A percentile compares a stretch with the other conserved stretches of the same genome.
These are phyloP conservation scores for Priceomyces fermenticarens DNA, from an alignment of 805 yeast genomes.

Conservation along the genomic window DNA sequence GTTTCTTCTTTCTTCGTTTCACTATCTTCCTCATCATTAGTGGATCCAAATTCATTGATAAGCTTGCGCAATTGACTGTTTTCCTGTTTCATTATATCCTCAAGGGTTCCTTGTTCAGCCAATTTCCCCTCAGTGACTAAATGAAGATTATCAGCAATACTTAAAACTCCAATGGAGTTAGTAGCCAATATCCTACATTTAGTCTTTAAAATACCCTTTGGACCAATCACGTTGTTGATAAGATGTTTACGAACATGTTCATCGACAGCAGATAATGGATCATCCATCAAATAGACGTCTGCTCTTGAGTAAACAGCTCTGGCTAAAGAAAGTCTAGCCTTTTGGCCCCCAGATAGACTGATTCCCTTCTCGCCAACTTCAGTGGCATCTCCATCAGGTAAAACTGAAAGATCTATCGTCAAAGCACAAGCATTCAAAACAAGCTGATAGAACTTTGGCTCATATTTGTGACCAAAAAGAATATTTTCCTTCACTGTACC, in stretches of 20 bases:
- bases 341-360: conserved; percentile 95
- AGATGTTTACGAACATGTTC: conserved; percentile 93
- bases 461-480: conserved; percentile 82
- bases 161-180: conserved; percentile 77
- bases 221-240: conserved; percentile 78
- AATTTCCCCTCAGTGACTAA: conserved; percentile 69
- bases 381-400: conserved; percentile 89
- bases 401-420: conserved; percentile 66
- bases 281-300: conserved; percentile 87
- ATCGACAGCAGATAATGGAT: conserved; percentile 94
- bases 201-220: conserved; percentile 68
- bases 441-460: conserved; percentile 72
- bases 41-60: conserved; percentile 62
- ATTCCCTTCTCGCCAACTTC: conserved; percentile 97
- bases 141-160: conserved; percentile 67
- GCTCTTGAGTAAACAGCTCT: conserved; percentile 95
- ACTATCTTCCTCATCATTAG: conserved; percentile 18
- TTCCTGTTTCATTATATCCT: conserved; percentile 44
- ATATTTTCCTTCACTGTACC: conserved; percentile 91
- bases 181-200: conserved; percentile 83
- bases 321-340: conserved; percentile 91
- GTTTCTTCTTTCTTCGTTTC: conserved; percentile 10
- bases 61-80: conserved; percentile 51
- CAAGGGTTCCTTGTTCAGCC: conserved; percentile 62
- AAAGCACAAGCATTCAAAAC: conserved; percentile 90